Evolutionary conservation across 345 rosid genomes (phyloP).

Genomic region (Rhizophora apiculata): DNA sequence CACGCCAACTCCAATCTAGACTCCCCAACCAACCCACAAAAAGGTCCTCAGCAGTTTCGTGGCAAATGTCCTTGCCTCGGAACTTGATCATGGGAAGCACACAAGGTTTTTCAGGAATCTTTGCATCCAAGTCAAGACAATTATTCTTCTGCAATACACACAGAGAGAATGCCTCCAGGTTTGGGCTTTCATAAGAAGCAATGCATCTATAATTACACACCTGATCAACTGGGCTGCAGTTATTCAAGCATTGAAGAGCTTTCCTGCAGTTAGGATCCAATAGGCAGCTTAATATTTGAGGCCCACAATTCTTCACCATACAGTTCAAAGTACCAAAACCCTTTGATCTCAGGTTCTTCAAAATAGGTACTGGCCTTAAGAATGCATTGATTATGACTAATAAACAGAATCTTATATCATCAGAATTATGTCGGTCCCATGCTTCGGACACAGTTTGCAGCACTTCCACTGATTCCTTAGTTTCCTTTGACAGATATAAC

Average conservation of each 20-base stretch:
- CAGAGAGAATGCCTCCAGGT: slow-evolving; percentile 79
- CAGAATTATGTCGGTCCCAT: slow-evolving; percentile 76
- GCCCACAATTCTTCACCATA: slow-evolving; percentile 81
- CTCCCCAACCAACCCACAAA: slow-evolving; percentile 87
- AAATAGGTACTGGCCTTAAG: slow-evolving; percentile 67
- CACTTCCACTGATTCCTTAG: slow-evolving; percentile 47
- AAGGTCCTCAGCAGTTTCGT: slow-evolving; percentile 76
- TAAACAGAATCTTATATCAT: slow-evolving; percentile 82
- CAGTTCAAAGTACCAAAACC: slow-evolving; percentile 84
- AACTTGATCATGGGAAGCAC: slow-evolving; percentile 70
- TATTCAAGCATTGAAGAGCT: slow-evolving; percentile 86
- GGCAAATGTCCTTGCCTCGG: slow-evolving; percentile 52
- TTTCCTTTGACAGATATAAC: slow-evolving; percentile 24
- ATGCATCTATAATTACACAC: slow-evolving; percentile 91
- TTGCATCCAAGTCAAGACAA: slow-evolving; percentile 74
- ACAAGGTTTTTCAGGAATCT: slow-evolving; percentile 63
- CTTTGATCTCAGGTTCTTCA: slow-evolving; percentile 79
- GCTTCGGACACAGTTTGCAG: slow-evolving; percentile 70
- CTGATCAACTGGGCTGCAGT: slow-evolving; percentile 88
- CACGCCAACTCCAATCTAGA: slow-evolving; percentile 93
- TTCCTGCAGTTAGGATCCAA: slow-evolving; percentile 86
- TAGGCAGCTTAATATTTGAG: slow-evolving; percentile 75
- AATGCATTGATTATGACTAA: slow-evolving; percentile 82
- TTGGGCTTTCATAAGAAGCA: slow-evolving; percentile 89
- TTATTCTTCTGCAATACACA: slow-evolving; percentile 86